These are phyloP conservation scores for Ceratocystis variospora DNA, from an alignment of 2,329 filamentous ascomycete species.

Conservation along the genomic window DNA sequence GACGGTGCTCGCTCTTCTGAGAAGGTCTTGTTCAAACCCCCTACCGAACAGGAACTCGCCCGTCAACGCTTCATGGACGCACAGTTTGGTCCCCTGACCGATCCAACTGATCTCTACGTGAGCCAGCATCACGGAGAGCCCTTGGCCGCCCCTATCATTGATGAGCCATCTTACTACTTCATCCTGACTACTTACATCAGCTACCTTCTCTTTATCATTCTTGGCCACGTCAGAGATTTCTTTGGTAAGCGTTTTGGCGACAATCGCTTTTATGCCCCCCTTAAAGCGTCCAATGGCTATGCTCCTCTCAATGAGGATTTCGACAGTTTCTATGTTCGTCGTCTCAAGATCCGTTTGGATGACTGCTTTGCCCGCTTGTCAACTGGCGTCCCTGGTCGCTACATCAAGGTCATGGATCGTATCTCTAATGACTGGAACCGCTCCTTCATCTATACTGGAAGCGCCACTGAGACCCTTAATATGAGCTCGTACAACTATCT, in stretches of 20 bases:
- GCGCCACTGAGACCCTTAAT: conserved; percentile 86
- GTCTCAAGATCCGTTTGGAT: conserved; percentile 86
- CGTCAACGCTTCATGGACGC: conserved; percentile 66
- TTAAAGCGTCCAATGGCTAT: conserved; percentile 76
- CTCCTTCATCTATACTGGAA: conserved; percentile 78
- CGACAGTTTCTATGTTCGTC: conserved; percentile 92
- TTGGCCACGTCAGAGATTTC: conserved; percentile 91
- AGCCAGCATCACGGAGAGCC: conserved; percentile 74
- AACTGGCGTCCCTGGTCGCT: conserved; percentile 85
- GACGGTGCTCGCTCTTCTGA: conserved; percentile 31
- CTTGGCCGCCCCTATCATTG: conserved; percentile 72
- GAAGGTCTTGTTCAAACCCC: conserved; percentile 72
- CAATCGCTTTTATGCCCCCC: conserved; percentile 64
- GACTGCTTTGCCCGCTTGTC: conserved; percentile 91
- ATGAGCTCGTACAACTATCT: conserved; percentile 99
- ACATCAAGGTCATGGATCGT: conserved; percentile 84
- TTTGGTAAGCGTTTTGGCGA: conserved; percentile 92
- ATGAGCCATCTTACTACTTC: conserved; percentile 94
- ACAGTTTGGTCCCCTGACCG: conserved; percentile 77
- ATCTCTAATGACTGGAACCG: conserved; percentile 84
- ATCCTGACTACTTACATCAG: conserved; percentile 96
- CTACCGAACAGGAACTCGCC: conserved; percentile 67
- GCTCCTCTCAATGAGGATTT: conserved; percentile 95
- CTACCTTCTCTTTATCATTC: conserved; percentile 88
- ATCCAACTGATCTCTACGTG: conserved; percentile 71